Evolutionary conservation across 2,329 filamentous ascomycete genomes (phyloP), one percentile per base, ranked within the genome.

Genomic region (Lithohypha guttulata): DNA sequence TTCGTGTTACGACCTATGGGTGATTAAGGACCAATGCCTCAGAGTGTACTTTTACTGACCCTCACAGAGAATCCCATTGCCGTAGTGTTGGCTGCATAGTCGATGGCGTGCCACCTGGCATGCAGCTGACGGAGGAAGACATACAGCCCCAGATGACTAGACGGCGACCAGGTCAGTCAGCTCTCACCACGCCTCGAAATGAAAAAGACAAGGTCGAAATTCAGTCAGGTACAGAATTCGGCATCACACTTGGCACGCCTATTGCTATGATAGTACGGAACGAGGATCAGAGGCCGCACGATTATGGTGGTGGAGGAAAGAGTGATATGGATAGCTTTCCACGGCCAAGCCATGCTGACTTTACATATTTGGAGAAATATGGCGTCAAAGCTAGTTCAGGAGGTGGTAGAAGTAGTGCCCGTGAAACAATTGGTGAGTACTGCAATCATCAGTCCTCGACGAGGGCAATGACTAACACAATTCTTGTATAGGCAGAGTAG

Each of bases 361-460:
- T 82, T 76, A 96, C 91, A 44, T 96, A 96, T 65, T 71, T 94
- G 45, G 84, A 94, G 62, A 96, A 96, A 67, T 98, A 98, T 61
- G 89, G 89, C 42, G 79, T 93, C 52, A 93, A 93, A 69, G 86
- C 91, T 25, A 84, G 77, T 59, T 86, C 79, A 45, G 89, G 91
- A 42, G 89, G 91, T 52, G 89, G 91, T 39, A 75, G 91, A 46
- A 87, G 81, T 59, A 87, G 81, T 59, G 91, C 91, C n/a, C 72
- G 89, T 49, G 89, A 96, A 71, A 96, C 89, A 8, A 94, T 96
- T 57, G 85, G 81, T 74, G 57, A 54, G 54, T 45, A 20, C 17
- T 35, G 22, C 19, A 4, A 20, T 17, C 17, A 31, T 11, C 25
- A 7, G 10, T n/a, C n/a, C 4, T n/a, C 17, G 21, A 21, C 8